phyloP scores from a whole-genome alignment of 164 flowering plant genomes.

The Vitis riparia region DNA sequence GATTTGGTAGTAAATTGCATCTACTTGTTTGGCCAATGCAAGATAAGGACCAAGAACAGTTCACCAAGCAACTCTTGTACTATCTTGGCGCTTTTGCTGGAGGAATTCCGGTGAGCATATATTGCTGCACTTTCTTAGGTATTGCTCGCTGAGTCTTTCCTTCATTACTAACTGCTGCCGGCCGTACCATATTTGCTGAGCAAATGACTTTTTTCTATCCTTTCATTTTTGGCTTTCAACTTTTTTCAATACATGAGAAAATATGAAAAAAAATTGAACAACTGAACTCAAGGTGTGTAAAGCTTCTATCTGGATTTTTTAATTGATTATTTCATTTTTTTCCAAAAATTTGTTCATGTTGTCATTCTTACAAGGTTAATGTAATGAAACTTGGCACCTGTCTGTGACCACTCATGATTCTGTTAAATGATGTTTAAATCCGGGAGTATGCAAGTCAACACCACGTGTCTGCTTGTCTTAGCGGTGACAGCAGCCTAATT shows the following conservation, averaged over 20 bases:
- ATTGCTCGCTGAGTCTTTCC: constrained; percentile 23
- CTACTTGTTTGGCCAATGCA: constrained; percentile 3
- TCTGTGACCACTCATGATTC: too few species aligned
- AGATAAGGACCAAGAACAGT: constrained; percentile 98
- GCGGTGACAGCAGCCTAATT: too few species aligned
- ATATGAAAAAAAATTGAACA: too few species aligned
- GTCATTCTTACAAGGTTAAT: not conserved
- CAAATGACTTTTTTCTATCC: not conserved
- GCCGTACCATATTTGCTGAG: not conserved
- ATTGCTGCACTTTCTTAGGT: constrained; percentile 76
- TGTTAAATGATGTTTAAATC: too few species aligned
- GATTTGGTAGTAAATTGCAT: too few species aligned
- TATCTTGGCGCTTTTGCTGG: constrained; percentile 90
- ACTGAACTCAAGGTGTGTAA: too few species aligned
- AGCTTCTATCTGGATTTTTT: not conserved
- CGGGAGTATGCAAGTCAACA: too few species aligned
- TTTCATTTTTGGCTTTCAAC: too few species aligned
- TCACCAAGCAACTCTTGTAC: constrained; percentile 78
- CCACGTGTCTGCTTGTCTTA: too few species aligned
- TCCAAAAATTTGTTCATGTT: not conserved
- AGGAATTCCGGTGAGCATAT: constrained; percentile 98
- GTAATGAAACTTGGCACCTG: too few species aligned
- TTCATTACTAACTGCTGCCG: not conserved
- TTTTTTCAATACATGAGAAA: too few species aligned
- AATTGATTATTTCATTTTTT: not conserved